Conservation (phyloP, 2,329 filamentous ascomycete genomes). For the Colletotrichum brevisporum region DNA sequence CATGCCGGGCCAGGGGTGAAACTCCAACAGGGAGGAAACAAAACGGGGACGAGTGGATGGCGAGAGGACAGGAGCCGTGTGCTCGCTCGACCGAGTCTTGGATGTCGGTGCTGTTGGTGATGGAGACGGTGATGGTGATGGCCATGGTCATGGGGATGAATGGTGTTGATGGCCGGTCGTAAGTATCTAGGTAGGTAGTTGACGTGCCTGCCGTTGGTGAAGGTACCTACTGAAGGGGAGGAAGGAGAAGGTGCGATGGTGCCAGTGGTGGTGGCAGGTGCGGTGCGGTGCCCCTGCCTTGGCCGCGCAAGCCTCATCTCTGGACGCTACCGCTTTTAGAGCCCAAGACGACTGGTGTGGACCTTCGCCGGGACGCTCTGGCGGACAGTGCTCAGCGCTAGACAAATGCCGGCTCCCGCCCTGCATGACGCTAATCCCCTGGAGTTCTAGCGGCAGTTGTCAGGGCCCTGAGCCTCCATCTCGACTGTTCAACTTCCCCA, state of each 20-base stretch:
- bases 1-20: not conserved
- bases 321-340: slow-evolving; percentile 26
- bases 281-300: not conserved
- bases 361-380: not conserved
- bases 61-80: not conserved
- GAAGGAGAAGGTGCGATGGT: no score
- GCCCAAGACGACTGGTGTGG: not conserved
- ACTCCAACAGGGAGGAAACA: no score
- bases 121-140: not conserved
- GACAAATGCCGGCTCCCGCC: slow-evolving; percentile 24
- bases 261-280: no score
- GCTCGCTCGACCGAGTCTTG: not conserved
- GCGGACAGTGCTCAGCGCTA: slow-evolving; percentile 17
- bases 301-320: slow-evolving; percentile 38
- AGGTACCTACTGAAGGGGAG: no score
- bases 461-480: slow-evolving; percentile 32
- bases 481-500: slow-evolving; percentile 18
- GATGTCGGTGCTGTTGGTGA: not conserved
- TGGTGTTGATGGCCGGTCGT: not conserved
- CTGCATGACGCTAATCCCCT: slow-evolving; percentile 18
- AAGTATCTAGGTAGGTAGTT: no score
- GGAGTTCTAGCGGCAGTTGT: not conserved
- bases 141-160: not conserved
- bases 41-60: not conserved
- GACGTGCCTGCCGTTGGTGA: not conserved